Evolutionary conservation across 2,329 filamentous ascomycete genomes (phyloP), one percentile per base, ranked within the genome.

Genomic region (Escovopsis weberi): DNA sequence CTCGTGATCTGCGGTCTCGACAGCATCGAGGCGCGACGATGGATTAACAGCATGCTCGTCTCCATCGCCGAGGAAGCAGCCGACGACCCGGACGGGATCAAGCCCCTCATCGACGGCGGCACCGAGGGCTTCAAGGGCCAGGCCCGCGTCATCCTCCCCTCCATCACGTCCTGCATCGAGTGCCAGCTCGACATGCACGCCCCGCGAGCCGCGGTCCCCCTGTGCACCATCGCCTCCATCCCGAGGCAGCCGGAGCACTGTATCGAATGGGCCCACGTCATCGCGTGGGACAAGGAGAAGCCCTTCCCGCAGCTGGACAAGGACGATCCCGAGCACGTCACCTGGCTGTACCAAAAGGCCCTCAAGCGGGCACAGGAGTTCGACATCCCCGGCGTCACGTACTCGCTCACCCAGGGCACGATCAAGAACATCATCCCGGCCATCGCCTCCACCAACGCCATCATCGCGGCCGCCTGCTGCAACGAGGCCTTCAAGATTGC

Each of bases 361-460:
- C 72, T 89, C 12, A 64, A 74, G 38, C 83, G 91, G 33, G 87
- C 91, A 1, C 62, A 80, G 45, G 85, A 98, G 57, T 98, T 94
- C 65, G 81, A 83, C 53, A 98, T 98, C 52, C 62, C 78, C 0
- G 93, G 91, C 8, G 85, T 98, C 45, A 96, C 91, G 1, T 98
- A 98, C 62, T 82, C 85, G 6, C 79, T 95, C 61, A 95, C 93
- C 0, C 91, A 98, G 59, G 93, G 91, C 44, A 93, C 96, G 2
- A 86, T 98, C 54, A 98, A 98, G 65, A 98, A 98, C 63, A 98
- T 98, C 61, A 98, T 98, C 47, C 91, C 91, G 0, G 93, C 91
- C 26, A 98, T 98, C 55, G 91, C 91, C 15, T 94, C 87, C 1
- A 98, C 91, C 6, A 98, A 98, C 59, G 89, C 91, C 44, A 91